phyloP scores from a whole-genome alignment of 2,329 filamentous ascomycete genomes.

The Cladosporium sp. region DNA sequence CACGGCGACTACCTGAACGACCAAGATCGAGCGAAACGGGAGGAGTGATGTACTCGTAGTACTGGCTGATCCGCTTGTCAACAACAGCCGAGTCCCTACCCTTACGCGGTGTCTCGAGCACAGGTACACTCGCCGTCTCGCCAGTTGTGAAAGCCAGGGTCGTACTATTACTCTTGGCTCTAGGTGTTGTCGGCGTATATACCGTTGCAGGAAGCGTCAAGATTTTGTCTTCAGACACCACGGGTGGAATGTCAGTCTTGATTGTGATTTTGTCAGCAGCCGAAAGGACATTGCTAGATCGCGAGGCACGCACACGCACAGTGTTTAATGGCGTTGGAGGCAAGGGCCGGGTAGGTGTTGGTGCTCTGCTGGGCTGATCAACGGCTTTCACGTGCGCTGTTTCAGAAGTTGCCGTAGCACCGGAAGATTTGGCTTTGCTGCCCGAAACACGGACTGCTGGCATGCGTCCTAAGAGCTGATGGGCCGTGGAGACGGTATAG shows the following conservation, averaged over 20 bases:
- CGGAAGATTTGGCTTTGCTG: conserved; percentile 2
- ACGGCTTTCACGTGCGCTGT: not conserved
- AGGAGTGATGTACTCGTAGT: conserved; percentile 9
- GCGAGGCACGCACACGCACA: not conserved
- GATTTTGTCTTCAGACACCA: not conserved
- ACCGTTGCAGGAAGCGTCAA: not conserved
- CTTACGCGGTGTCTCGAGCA: not conserved
- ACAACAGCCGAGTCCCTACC: not conserved
- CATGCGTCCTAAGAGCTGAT: conserved; percentile 3
- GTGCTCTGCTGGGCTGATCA: not conserved
- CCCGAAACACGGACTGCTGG: not conserved
- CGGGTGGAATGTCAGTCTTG: not conserved
- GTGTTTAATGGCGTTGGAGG: not conserved
- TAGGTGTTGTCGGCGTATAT: not conserved
- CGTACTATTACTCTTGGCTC: not conserved
- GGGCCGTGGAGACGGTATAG: conserved; percentile 8
- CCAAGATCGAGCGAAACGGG: not conserved
- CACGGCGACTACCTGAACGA: not conserved
- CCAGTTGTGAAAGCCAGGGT: not conserved
- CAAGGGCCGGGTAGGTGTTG: not conserved
- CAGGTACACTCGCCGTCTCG: not conserved
- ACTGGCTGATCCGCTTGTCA: conserved; percentile 1
- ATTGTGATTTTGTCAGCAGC: not conserved
- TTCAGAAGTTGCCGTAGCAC: not conserved
- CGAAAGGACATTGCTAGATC: not conserved